Percentiles rank a stretch among this genome's conserved stretches.
These are phyloP conservation scores for Iberis amara DNA, from an alignment of 441 rosid genomes.

Conservation along the genomic window DNA sequence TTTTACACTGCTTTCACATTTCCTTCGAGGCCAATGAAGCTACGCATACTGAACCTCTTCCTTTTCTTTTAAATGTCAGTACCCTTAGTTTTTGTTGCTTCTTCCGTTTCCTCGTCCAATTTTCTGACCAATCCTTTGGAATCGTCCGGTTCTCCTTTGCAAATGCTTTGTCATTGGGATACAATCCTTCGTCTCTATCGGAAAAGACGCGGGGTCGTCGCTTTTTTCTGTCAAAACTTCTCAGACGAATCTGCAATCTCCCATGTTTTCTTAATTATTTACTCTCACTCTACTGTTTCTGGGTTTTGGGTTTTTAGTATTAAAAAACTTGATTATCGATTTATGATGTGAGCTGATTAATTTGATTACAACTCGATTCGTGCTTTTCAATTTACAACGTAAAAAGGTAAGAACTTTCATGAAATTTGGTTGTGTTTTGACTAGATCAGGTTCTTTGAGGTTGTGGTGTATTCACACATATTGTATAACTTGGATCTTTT, in stretches of 20 bases:
- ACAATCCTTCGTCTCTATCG: constrained; percentile 43
- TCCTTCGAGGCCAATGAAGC: too few relatives aligned
- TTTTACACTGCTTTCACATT: too few relatives aligned
- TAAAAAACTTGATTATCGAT: neutral
- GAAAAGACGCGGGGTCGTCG: constrained; percentile 21
- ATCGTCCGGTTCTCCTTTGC: constrained; percentile 70
- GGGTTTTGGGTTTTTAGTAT: neutral
- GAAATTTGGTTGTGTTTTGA: neutral
- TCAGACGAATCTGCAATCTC: constrained; percentile 52
- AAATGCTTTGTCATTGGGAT: constrained; percentile 55
- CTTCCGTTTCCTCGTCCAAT: too few relatives aligned
- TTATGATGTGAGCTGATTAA: neutral
- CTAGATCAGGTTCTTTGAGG: neutral
- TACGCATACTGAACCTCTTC: too few relatives aligned
- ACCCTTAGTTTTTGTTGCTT: too few relatives aligned
- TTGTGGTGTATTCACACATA: neutral
- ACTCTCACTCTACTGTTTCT: neutral
- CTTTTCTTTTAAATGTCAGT: too few relatives aligned
- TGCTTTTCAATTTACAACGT: neutral
- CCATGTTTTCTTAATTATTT: constrained; percentile 33
- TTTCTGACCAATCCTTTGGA: too few relatives aligned
- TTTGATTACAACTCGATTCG: neutral
- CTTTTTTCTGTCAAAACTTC: constrained; percentile 67
- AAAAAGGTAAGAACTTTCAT: neutral
- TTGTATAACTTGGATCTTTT: neutral